Evolutionary conservation across 495 filamentous ascomycete genomes (phyloP), one percentile per base, ranked within the genome.

Genomic region (Coniosporium apollinis): DNA sequence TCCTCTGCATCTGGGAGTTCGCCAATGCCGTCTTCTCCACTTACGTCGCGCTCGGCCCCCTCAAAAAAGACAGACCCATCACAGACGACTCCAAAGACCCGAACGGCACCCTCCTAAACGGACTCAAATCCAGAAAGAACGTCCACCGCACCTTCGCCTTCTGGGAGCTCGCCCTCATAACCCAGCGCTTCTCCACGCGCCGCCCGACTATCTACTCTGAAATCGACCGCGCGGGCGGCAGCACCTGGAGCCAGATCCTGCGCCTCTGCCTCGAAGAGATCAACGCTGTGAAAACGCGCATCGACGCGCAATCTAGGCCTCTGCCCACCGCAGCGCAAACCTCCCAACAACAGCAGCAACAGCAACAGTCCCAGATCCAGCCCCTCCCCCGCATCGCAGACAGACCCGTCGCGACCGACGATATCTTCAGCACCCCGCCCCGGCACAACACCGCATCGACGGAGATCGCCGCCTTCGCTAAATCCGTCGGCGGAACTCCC

Each of bases 181-280:
- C 81, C 32, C 65, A 77, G 34, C 69, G 72, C 21, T 82, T 72
- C 39, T 60, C 72, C 7, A 68, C 70, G 6, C 72, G 91, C 19
- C 72, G 89, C 16, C 81, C 78, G 49, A 66, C 70, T 14, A 83
- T 97, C 35, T 94, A 82, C 57, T 73, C 75, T 37, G 91, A 96
- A 44, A 77, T 94, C 34, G 82, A 93, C 39, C 82, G 89, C 40
- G 69, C 70, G 20, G 75, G 72, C 22, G 78, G 76, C 2, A 67
- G 78, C 4, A 76, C 74, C 30, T 94, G 84, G 84, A 70, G 72
- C 10, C 83, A 94, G 44, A 69, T 94, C 24, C 64, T 74, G 34
- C 59, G 54, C 18, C 56, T 72, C 19, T 82, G 79, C 48, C 55
- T 86, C 0, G 64, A 66, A 19, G 66, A 74, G 13, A 67, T 96